A percentile compares a stretch with the other conserved stretches of the same genome.
phyloP scores from a whole-genome alignment of 2,329 filamentous ascomycete genomes.

The Colletotrichum sp. region DNA sequence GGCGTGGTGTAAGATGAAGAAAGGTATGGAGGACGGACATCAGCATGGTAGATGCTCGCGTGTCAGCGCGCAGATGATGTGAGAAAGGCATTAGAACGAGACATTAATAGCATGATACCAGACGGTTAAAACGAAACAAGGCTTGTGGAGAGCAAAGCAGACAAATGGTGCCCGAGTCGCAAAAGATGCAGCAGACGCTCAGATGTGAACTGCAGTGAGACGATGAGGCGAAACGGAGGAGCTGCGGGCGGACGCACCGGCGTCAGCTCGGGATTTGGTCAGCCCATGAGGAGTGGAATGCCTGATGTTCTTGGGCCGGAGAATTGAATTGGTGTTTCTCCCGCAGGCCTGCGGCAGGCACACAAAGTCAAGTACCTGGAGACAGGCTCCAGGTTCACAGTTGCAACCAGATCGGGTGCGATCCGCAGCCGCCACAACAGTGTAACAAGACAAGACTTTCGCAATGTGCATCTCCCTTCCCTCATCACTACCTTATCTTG shows the following conservation, averaged over 20 bases:
- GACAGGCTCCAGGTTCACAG: not conserved
- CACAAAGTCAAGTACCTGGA: not conserved
- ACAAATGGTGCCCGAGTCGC: not conserved
- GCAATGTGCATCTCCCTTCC: not conserved
- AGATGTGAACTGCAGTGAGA: slow-evolving; percentile 2
- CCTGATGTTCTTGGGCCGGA: not conserved
- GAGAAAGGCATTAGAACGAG: not conserved
- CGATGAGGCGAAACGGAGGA: slow-evolving; percentile 15
- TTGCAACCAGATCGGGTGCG: slow-evolving; percentile 1
- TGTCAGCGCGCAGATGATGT: not conserved
- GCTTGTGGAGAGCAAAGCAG: not conserved
- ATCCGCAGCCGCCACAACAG: not conserved
- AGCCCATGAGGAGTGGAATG: not conserved
- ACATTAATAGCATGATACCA: slow-evolving; percentile 20
- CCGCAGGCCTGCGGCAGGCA: not conserved
- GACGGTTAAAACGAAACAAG: slow-evolving; percentile 16
- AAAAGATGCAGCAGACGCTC: not conserved
- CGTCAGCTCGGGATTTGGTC: not conserved
- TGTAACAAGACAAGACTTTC: not conserved
- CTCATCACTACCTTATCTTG: not conserved
- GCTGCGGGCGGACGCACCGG: not conserved
- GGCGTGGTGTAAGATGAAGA: not conserved
- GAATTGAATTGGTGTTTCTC: not conserved
- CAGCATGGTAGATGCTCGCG: slow-evolving; percentile 6
- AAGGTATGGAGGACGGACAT: not conserved